Percentiles rank a stretch among this genome's conserved stretches.
Conservation (phyloP, 169 alveolate genomes). For the Perkinsus chesapeaki region DNA sequence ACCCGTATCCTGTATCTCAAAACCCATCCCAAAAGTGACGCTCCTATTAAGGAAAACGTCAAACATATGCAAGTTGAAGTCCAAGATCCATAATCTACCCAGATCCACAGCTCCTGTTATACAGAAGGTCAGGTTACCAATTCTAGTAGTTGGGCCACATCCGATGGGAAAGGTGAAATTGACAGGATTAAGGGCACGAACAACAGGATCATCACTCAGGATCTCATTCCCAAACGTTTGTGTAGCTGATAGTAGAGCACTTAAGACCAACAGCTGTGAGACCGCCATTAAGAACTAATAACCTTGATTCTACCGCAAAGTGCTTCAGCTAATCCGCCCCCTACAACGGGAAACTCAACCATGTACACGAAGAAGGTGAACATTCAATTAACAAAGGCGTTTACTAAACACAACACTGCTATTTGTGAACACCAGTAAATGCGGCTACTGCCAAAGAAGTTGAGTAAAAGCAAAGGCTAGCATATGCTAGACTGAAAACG, state of each 20-base stretch:
- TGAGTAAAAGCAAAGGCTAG: not conserved
- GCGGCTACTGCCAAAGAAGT: not conserved
- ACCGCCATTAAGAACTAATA: too few relatives aligned
- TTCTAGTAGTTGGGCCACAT: not conserved
- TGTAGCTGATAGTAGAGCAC: too few relatives aligned
- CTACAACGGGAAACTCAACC: too few relatives aligned
- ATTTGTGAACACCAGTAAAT: not conserved
- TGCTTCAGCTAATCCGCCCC: too few relatives aligned
- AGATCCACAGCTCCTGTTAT: not conserved
- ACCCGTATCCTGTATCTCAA: not conserved
- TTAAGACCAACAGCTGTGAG: too few relatives aligned
- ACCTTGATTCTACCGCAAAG: too few relatives aligned
- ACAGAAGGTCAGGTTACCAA: not conserved
- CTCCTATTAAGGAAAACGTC: not conserved
- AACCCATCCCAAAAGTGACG: not conserved
- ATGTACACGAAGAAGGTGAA: too few relatives aligned
- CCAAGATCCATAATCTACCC: not conserved
- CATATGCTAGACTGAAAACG: not conserved
- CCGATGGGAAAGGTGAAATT: not conserved
- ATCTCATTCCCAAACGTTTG: too few relatives aligned
- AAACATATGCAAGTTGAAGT: not conserved
- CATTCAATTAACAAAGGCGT: too few relatives aligned
- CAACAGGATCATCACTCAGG: not conserved
- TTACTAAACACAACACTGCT: not conserved
- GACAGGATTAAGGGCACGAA: not conserved